Conservation (phyloP, 2,329 filamentous ascomycete genomes). For the Camillea tinctor region DNA sequence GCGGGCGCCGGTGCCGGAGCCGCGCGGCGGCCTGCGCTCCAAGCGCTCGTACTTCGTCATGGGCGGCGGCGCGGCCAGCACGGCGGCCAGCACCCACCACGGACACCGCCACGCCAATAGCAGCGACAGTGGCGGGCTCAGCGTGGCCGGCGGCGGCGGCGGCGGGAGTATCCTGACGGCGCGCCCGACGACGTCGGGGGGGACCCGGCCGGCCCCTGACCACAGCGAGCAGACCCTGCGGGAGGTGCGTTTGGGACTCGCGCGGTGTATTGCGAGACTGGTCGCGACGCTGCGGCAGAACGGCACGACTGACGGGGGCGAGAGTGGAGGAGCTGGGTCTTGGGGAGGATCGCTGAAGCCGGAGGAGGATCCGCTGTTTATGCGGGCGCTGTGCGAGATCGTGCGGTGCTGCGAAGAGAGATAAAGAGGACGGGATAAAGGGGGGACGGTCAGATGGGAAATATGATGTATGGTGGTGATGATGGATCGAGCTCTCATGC, state of each 20-base stretch:
- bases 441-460: neutral
- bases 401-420: conserved; percentile 41
- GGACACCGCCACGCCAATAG: conserved; percentile 1
- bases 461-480: no score
- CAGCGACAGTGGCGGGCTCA: neutral
- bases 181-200: conserved; percentile 15
- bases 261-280: conserved; percentile 50
- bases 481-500: neutral
- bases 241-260: conserved; percentile 49
- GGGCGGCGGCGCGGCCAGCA: conserved; percentile 4
- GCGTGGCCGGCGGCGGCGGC: neutral
- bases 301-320: neutral
- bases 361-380: conserved; percentile 36
- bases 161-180: neutral
- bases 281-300: conserved; percentile 45
- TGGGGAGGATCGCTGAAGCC: conserved; percentile 14
- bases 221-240: conserved; percentile 18
- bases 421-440: neutral
- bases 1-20: conserved; percentile 13
- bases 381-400: conserved; percentile 42
- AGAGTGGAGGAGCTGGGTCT: conserved; percentile 7
- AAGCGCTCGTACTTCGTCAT: conserved; percentile 18
- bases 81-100: conserved; percentile 7
- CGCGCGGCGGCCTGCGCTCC: conserved; percentile 17
- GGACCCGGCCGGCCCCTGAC: conserved; percentile 11